Evolutionary conservation across 768 basidiomycete species (phyloP), one percentile per base, ranked within the genome.

Genomic region (Xerocomus potaroensis): DNA sequence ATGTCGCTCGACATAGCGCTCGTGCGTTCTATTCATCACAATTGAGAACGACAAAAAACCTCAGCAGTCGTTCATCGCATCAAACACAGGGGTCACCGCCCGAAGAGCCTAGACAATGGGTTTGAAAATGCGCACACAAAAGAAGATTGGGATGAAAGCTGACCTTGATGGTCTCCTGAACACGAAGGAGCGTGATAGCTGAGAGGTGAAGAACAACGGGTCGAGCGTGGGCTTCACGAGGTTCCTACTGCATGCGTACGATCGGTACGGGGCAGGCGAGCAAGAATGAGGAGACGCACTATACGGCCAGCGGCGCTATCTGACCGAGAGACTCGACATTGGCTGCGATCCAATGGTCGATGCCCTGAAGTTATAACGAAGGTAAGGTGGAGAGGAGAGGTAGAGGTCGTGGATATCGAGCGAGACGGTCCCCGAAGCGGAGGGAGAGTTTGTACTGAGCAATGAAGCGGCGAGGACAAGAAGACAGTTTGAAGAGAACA

Each of bases 1-100:
- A 97, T 93, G 61, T 98, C 95, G 52, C 88, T 90, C 11, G 91
- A 94, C 9, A 98, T 91, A 1, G 94, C 95, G 45, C 87, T 91
- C 6, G 94, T 97, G 65, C 92, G 95, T 61, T 98, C 93, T 87
- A 60, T 38, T 8, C 9, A 47, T 11, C 14, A 16, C 14, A 4
- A 52, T 46, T 23, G 55, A 51, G 14, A 5, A 27, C 24, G 3
- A 2, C 1, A 34, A 4, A 21, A 8, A n/a, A n/a, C n/a, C n/a
- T n/a, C n/a, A n/a, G n/a, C n/a, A n/a, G n/a, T n/a, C n/a, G n/a
- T n/a, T 7, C 22, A 9, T 24, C 37, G 8, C 10, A 68, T 93
- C 95, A 67, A 98, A 98, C 0, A 92, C 87, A 0, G 94, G 95
- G 0, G 95, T 93, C 5, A 89, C 92, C 4, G 85, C 83, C 21